Base-by-base conservation (phyloP, 176 grass and related monocot species). In the Saccharum officinarum region DNA sequence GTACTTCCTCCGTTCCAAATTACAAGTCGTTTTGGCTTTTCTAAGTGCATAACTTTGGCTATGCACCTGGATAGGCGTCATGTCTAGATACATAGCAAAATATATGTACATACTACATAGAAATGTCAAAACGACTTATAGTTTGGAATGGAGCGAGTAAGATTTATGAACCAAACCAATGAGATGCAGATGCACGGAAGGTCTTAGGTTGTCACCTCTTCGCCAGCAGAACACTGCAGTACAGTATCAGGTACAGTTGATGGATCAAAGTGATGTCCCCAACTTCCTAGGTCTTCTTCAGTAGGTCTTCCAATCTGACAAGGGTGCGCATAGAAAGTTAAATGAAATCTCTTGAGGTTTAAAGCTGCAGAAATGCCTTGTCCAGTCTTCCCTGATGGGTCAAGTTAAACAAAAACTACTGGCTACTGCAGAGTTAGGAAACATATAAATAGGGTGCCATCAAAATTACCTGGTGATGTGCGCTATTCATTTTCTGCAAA, bases 211-310 rank as follows among this genome's bases (percentile, higher is more conserved):
- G 28, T 68, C 72, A 99, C 97, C 92, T 99, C 97, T 10, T 96
- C 91, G 73, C 94, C 92, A 86, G 97, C 86, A 75, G 94, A 96
- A 77, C 42, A 85, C 78, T 92, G 92, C 73, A 99, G 93, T 75
- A 96, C 83, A 87, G 75, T 88, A 93, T 99, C 94, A 73, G 93
- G 94, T 79, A 96, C 84, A 23, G 92, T 94, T 88, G 86, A 87
- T 79, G 97, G 86, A 73, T 89, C 84, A 75, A 79, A 91, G 81
- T 99, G 97, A 94, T 99, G 92, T 14, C 94, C 94, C 94, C 92
- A 99, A 87, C 90, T 94, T 79, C 90, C 76, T 71, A 99, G 77
- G 89, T 96, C 94, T 88, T 99, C 94, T 92, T 99, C 94, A 83
- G 94, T 89, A 70, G 97, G 94, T 59, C 46, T 94, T 89, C 90